Evolutionary conservation across 2,329 filamentous ascomycete genomes (phyloP).

Genomic region (Cylindrodendrum hubeiense): DNA sequence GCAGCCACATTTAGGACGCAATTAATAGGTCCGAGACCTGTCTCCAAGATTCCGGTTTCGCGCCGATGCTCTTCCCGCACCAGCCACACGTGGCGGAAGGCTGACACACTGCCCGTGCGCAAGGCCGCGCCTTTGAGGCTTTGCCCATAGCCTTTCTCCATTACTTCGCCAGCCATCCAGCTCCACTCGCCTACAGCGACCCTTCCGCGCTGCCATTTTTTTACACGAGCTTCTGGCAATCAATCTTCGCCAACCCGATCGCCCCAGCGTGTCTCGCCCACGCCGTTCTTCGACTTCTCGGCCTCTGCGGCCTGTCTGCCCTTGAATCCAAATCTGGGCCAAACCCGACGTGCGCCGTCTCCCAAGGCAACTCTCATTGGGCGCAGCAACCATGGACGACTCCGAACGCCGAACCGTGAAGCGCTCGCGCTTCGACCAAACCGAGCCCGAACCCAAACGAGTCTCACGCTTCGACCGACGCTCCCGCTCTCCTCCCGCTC

Average conservation of each 20-base stretch:
- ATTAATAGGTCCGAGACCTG: background rate
- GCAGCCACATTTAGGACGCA: slow-evolving; percentile 1
- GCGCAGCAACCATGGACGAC: slow-evolving; percentile 71
- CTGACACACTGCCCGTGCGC: slow-evolving; percentile 1
- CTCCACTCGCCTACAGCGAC: slow-evolving; percentile 21
- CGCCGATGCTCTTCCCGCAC: slow-evolving; percentile 3
- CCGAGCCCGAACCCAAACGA: slow-evolving; percentile 82
- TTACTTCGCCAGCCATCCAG: slow-evolving; percentile 20
- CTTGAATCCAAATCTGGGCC: background rate
- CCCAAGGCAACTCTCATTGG: slow-evolving; percentile 5
- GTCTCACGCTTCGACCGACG: slow-evolving; percentile 90
- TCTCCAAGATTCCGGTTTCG: slow-evolving; percentile 13
- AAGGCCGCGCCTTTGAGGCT: background rate
- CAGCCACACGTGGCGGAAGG: slow-evolving; percentile 25
- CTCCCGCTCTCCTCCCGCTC: slow-evolving; percentile 82
- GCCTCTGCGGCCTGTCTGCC: background rate
- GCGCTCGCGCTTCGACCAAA: slow-evolving; percentile 95
- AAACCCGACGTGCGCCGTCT: background rate
- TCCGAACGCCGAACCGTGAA: slow-evolving; percentile 79
- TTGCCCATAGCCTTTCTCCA: slow-evolving; percentile 18
- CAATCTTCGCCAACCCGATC: slow-evolving; percentile 2
- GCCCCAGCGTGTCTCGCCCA: background rate
- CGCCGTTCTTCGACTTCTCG: background rate
- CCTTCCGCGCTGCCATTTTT: slow-evolving; percentile 21
- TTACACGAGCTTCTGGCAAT: background rate